A percentile compares a stretch with the other conserved stretches of the same genome.
Evolutionary conservation across 2,329 filamentous ascomycete species (phyloP).

Genomic region (Colletotrichum somersetense): DNA sequence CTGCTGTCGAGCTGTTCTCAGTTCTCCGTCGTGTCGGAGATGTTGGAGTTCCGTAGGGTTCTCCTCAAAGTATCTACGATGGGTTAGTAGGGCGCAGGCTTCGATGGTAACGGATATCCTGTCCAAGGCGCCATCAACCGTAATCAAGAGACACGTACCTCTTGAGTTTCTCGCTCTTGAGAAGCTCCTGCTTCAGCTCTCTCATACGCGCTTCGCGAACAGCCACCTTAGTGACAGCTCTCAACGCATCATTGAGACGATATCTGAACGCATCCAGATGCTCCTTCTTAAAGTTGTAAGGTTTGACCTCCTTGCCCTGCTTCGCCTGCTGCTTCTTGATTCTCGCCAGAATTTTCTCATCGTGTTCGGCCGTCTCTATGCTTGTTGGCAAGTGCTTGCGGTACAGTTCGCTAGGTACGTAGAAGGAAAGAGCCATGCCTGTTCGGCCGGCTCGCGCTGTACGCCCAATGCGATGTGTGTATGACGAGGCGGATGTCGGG

Average conservation of each 20-base stretch:
- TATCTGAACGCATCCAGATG: constrained; percentile 96
- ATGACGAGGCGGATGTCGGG: constrained; percentile 87
- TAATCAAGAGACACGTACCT: constrained; percentile 53
- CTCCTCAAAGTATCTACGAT: constrained; percentile 86
- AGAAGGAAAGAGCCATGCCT: constrained; percentile 96
- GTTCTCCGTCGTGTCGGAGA: constrained; percentile 89
- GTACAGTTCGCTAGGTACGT: constrained; percentile 84
- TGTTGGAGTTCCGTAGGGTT: constrained; percentile 91
- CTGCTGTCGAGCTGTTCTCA: constrained; percentile 85
- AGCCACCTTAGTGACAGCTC: constrained; percentile 89
- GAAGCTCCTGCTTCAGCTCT: constrained; percentile 88
- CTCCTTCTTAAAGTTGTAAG: constrained; percentile 94
- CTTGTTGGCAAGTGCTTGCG: constrained; percentile 91
- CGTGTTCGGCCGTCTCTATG: constrained; percentile 79
- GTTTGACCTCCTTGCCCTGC: constrained; percentile 83
- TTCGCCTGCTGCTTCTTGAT: constrained; percentile 85
- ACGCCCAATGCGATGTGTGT: constrained; percentile 95
- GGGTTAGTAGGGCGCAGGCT: constrained; percentile 9
- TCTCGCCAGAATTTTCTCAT: constrained; percentile 85
- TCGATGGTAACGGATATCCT: neutral
- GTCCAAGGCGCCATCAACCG: neutral
- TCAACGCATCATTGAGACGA: constrained; percentile 90
- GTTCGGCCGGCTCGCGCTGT: constrained; percentile 92
- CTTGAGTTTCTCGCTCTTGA: constrained; percentile 95
- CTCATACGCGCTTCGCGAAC: constrained; percentile 90